phyloP scores from a whole-genome alignment of 331 rosid genomes.

The Arachis monticola region DNA sequence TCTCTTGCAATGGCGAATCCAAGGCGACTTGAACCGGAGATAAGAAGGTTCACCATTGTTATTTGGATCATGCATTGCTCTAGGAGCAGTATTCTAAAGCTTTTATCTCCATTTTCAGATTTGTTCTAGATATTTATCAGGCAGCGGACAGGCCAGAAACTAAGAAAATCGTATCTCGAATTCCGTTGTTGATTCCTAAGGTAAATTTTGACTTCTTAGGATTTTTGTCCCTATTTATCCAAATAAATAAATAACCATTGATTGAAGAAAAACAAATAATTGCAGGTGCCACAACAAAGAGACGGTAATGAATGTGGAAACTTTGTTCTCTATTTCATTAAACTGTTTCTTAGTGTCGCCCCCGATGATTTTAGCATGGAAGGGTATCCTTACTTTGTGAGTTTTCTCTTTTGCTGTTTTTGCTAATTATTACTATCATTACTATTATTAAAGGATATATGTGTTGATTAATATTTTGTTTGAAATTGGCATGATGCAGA shows the following conservation, averaged over 20 bases:
- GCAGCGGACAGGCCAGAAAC: constrained; percentile 56
- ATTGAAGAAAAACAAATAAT: constrained; percentile 20
- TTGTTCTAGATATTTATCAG: constrained; percentile 64
- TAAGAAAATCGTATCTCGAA: constrained; percentile 35
- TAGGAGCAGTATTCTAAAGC: constrained; percentile 12
- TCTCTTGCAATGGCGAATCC: constrained; percentile 70
- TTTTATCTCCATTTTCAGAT: constrained; percentile 53
- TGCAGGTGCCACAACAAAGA: constrained; percentile 85
- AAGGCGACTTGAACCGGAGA: constrained; percentile 68
- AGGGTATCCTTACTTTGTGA: constrained; percentile 74
- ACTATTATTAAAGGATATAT: not conserved
- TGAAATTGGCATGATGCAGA: constrained; percentile 56
- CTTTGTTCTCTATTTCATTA: constrained; percentile 72
- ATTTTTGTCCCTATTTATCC: not conserved
- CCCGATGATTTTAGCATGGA: constrained; percentile 64
- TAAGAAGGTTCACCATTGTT: constrained; percentile 59
- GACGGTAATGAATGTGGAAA: constrained; percentile 73
- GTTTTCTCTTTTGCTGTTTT: constrained; percentile 32
- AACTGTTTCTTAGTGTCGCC: constrained; percentile 60
- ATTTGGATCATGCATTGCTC: not conserved
- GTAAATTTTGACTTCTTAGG: constrained; percentile 42
- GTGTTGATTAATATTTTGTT: constrained; percentile 21
- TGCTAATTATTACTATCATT: not conserved
- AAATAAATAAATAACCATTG: not conserved
- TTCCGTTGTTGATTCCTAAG: constrained; percentile 77